Evolutionary conservation across 768 basidiomycete genomes (phyloP), one percentile per base, ranked within the genome.

Genomic region (Naganishia randhawae): DNA sequence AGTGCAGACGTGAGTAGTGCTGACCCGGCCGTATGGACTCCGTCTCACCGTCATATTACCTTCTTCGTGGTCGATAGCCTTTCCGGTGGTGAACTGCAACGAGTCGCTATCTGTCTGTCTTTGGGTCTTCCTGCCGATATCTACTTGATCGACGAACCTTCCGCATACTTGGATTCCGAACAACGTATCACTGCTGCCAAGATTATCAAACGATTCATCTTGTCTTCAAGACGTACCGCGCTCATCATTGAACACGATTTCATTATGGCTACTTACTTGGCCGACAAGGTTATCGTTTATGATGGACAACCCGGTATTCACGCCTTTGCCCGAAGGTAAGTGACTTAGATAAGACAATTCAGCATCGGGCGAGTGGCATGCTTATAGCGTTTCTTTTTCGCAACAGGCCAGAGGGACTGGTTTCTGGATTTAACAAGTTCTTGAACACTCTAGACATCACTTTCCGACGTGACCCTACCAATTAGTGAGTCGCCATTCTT

Each of bases 171-270:
- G 74, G 96, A 99, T 78, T 97, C 95, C 35, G 96, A 99, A 79
- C 96, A 99, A 80, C 96, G 96, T 87, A 98, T 99, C 78, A 91
- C 94, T 72, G 91, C 95, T 19, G 88, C 89, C 77, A 95, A 97
- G 79, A 93, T 98, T 74, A 98, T 99, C 83, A 98, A 99, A 81
- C 88, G 95, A 54, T 97, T 95, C 82, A 91, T 99, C 76, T 87
- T 98, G 33, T 90, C 96, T 76, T 86, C 92, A 16, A 96, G 96
- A 84, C 93, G 94, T 83, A 98, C 94, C 0, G 96, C 96, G 0
- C 97, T 99, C 80, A 86, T 99, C 74, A 97, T 99, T 76, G 96
- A 99, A 85, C 96, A 99, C 87, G 95, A 98, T 83, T 97, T 99
- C 81, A 96, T 98, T 83, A 97, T 97, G 95, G 94, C 95, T 3